A percentile compares a stretch with the other conserved stretches of the same genome.
Conservation (phyloP, 306 rosid genomes). For the Medicago arabica region DNA sequence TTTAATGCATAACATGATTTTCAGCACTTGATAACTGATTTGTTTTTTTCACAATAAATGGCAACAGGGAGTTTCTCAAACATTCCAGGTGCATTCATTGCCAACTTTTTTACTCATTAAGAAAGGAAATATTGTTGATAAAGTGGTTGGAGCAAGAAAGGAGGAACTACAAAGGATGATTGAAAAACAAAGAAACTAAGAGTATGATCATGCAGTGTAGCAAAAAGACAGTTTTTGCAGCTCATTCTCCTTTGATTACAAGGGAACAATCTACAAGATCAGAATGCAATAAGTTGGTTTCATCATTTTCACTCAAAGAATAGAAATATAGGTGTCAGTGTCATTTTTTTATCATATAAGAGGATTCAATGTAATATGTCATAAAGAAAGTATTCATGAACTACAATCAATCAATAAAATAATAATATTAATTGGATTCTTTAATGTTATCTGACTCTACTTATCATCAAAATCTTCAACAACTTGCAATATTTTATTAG, state of each 20-base stretch:
- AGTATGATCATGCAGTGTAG: slow-evolving; percentile 1
- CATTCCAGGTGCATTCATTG: slow-evolving; percentile 64
- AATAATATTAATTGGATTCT: slow-evolving; percentile 12
- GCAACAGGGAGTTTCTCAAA: slow-evolving; percentile 70
- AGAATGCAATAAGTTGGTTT: slow-evolving; percentile 40
- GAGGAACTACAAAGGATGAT: slow-evolving; percentile 72
- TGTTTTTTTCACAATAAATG: not conserved
- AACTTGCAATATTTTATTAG: not conserved
- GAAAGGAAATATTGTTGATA: slow-evolving; percentile 66
- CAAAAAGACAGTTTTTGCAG: slow-evolving; percentile 7
- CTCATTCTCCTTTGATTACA: slow-evolving; percentile 5
- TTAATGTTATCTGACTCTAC: slow-evolving; percentile 8
- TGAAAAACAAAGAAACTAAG: slow-evolving; percentile 57
- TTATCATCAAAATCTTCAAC: slow-evolving; percentile 27
- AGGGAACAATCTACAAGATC: too few species aligned
- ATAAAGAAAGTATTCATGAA: not conserved
- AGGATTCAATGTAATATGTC: not conserved
- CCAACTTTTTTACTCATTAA: slow-evolving; percentile 74
- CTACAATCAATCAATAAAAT: slow-evolving; percentile 16
- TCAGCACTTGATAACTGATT: not conserved
- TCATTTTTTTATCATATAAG: slow-evolving; percentile 33
- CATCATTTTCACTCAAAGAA: not conserved
- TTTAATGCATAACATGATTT: not conserved
- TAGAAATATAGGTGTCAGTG: slow-evolving; percentile 9
- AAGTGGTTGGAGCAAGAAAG: slow-evolving; percentile 65